These are phyloP conservation scores for Pseudocercospora eumusae DNA, from an alignment of 2,329 filamentous ascomycete species.

Conservation along the genomic window DNA sequence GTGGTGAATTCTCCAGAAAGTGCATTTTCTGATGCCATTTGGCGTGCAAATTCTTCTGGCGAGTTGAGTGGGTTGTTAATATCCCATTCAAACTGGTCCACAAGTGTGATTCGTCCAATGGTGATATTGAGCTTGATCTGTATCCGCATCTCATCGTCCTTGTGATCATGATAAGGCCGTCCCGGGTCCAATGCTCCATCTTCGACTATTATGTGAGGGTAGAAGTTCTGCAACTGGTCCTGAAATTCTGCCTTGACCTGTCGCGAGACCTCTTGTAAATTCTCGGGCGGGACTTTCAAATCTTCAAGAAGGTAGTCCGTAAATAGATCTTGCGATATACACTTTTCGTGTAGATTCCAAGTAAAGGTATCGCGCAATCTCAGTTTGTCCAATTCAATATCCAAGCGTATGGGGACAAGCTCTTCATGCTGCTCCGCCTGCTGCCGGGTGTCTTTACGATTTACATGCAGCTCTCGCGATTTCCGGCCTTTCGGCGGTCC, in stretches of 20 bases:
- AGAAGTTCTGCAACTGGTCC: slow-evolving; percentile 90
- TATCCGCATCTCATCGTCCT: slow-evolving; percentile 98
- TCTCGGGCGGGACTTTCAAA: slow-evolving; percentile 70
- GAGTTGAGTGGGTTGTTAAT: slow-evolving; percentile 94
- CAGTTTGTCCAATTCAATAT: slow-evolving; percentile 94
- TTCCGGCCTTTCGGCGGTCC: slow-evolving; percentile 74
- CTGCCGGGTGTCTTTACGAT: slow-evolving; percentile 75
- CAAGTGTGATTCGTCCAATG: slow-evolving; percentile 87
- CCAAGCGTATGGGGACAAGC: slow-evolving; percentile 83
- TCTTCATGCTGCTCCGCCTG: slow-evolving; percentile 92
- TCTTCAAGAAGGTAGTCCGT: slow-evolving; percentile 90
- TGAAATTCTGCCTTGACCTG: slow-evolving; percentile 76
- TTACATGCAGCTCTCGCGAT: slow-evolving; percentile 70
- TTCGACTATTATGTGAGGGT: slow-evolving; percentile 85
- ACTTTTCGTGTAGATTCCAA: slow-evolving; percentile 93
- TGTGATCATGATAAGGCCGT: slow-evolving; percentile 88
- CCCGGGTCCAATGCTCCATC: slow-evolving; percentile 89
- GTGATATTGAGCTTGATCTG: slow-evolving; percentile 96
- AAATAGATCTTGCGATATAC: slow-evolving; percentile 77
- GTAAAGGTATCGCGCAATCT: slow-evolving; percentile 96
- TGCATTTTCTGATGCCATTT: slow-evolving; percentile 86
- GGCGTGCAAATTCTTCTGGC: slow-evolving; percentile 87
- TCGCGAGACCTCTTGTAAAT: slow-evolving; percentile 49
- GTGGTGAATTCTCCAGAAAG: slow-evolving; percentile 95
- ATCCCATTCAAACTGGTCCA: slow-evolving; percentile 99